Base-by-base conservation (phyloP, 805 yeast species). In the Candida incommunis region DNA sequence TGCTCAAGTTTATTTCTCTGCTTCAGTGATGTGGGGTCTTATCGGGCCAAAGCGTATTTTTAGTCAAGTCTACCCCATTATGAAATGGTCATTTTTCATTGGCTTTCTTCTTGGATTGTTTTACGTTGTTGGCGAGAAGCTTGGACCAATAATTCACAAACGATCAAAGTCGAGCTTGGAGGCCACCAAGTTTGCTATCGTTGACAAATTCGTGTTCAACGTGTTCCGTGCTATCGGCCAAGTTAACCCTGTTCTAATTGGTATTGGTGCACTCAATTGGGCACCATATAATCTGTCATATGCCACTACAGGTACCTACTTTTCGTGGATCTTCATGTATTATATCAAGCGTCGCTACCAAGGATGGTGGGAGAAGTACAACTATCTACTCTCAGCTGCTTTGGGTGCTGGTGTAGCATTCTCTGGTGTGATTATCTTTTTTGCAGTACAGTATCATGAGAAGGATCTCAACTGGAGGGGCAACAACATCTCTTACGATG, bases 391-490 rank as follows among this genome's bases (percentile, higher is more conserved):
- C 43, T 66, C 76, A 16, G 70, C 75, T 49, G 80, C 71, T 2
- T 61, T 78, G 29, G 62, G 70, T 15, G 73, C 80, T 2, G 80
- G 82, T 24, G 70, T 76, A 18, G 83, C 82, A 3, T 66, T 78
- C 48, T 63, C 76, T 50, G 73, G 75, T 1, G 61, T 75, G 41
- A 59, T 78, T 45, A 72, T 78, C 22, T 78, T 79, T 62, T 74
- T 74, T 53, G 58, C 71, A 1, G 68, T 68, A 4, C 65, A 66
- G 50, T 74, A 66, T 53, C 65, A 77, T 48, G 64, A 76, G 49
- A 61, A 61, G 24, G 49, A 55, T 3, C 43, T 76, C 9, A 49
- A 59, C 31, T 78, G 85, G 84, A 79, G 85, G 85, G 85, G 84
- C 1, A 77, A 75, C 46, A 37, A 42, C 22, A 57, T 47, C 11